Base-by-base conservation (phyloP, 2,329 filamentous ascomycete genomes). In the Xylaria sp. region DNA sequence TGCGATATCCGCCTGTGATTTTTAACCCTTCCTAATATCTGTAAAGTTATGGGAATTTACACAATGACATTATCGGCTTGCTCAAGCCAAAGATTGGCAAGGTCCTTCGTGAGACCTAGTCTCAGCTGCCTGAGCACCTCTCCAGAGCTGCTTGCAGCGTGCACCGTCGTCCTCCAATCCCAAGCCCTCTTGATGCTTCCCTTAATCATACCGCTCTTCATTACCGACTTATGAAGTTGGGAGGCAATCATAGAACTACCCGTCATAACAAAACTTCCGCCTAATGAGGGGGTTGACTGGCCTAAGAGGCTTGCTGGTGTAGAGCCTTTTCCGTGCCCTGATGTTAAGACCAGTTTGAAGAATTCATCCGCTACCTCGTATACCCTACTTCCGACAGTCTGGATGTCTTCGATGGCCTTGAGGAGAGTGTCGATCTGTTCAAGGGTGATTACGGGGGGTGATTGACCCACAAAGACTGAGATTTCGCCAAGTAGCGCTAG, bases 401-500 rank as follows among this genome's bases (percentile, higher is more conserved):
- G 75, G n/a, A 91, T 88, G 69, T 86, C 86, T 77, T 91, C 89
- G 13, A 91, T 85, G 25, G 86, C 86, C 58, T 85, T 82, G 80
- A 91, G 85, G 25, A 91, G 79, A 20, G 86, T 86, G 73, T 94
- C 91, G 74, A 95, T 90, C 77, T 97, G 92, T 20, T 89, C 85
- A 6, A 92, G 85, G 0, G 87, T 89, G 59, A 97, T 84, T n/a
- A 90, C 75, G 1, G 80, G 75, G 0, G 82, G 80, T 12, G 78
- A 78, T 72, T 89, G 84, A 75, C 90, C 89, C 69, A 97, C 83
- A 70, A 97, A 93, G 1, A 93, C 88, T 3, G 95, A 88, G 0
- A 91, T 90, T 81, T 98, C 95, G 61, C 94, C 94, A 1, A 98
- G 86, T 15, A 98, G 84, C 2, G 92, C 90, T 9, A 98, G 85